Base-by-base conservation (phyloP, 768 basidiomycete species). In the Polyporus arcularius region DNA sequence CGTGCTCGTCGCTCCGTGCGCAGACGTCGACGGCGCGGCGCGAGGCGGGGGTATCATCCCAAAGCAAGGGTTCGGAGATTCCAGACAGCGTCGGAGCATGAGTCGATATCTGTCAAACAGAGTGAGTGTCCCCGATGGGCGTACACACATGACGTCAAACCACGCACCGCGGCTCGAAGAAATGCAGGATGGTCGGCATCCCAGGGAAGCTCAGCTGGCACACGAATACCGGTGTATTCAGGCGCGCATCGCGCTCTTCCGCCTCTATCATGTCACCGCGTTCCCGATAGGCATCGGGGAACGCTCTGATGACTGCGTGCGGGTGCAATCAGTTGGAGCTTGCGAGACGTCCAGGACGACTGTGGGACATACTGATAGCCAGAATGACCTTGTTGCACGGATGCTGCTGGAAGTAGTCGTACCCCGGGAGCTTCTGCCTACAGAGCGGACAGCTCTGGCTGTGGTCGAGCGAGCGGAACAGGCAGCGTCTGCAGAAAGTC, bases 41-140 rank as follows among this genome's bases (percentile, higher is more conserved):
- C 79, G 74, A 3, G 83, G 79, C 14, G 91, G 87, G 77, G 96
- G 87, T 68, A 97, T 83, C 92, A 98, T 98, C 40, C 96, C 96
- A 73, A 98, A 97, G 26, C 81, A 79, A n/a, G 92, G 92, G 45
- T 77, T 77, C 4, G 84, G 78, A 15, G 82, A 85, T 67, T 93
- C 88, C 58, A 98, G 87, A 71, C 91, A 94, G n/a, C 96, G 87
- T 26, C 96, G 90, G 55, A 98, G 88, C 96, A 98, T 98, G 53
- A 98, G 82, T 7, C 96, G 89, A 72, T 98, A 96, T 67, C 88
- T 87, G 59, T 45, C 21, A 16, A 12, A 45, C 16, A 21, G 7
- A 28, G 12, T 9, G 46, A 30, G 26, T 26, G 46, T 18, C 12
- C 18, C 12, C 7, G 21, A 26, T 14, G 7, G n/a, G 46, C 7